A percentile compares a stretch with the other conserved stretches of the same genome.
These are phyloP conservation scores for Fusarium odoratissimum DNA, from an alignment of 2,329 filamentous ascomycete species.

Conservation along the genomic window DNA sequence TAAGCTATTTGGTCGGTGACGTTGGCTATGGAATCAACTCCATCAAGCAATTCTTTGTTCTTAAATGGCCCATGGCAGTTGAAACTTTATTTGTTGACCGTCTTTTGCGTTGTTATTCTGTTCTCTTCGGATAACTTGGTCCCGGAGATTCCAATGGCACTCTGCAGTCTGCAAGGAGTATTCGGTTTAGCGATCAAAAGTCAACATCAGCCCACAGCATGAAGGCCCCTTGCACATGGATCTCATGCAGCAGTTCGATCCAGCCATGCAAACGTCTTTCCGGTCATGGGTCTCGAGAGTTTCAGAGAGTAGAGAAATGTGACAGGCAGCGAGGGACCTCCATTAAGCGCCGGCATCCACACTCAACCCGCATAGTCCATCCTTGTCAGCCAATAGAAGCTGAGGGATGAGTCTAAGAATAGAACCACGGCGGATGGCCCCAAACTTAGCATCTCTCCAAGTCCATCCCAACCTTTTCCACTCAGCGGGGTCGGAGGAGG, in stretches of 20 bases:
- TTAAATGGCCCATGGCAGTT: not conserved
- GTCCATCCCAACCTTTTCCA: constrained; percentile 35
- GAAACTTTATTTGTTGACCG: constrained; percentile 17
- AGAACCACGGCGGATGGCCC: constrained; percentile 30
- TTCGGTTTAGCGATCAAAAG: constrained; percentile 9
- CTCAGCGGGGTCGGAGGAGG: constrained; percentile 29
- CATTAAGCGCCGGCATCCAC: constrained; percentile 46
- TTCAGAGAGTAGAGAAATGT: constrained; percentile 19
- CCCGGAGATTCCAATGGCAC: not conserved
- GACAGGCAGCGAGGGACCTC: constrained; percentile 36
- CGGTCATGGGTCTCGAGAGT: constrained; percentile 22
- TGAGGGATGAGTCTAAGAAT: constrained; percentile 41
- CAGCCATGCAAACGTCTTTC: constrained; percentile 30
- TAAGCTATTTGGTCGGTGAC: not conserved
- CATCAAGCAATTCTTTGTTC: not conserved
- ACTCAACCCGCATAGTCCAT: constrained; percentile 39
- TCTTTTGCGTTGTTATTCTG: constrained; percentile 23
- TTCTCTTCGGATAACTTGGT: not conserved
- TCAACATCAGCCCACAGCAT: constrained; percentile 27
- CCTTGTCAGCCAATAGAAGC: constrained; percentile 29
- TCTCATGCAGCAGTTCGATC: constrained; percentile 35
- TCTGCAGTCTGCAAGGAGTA: constrained; percentile 2
- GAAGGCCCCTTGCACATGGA: constrained; percentile 27
- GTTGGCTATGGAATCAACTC: not conserved
- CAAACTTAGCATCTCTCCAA: constrained; percentile 8